Evolutionary conservation across 495 filamentous ascomycete species (phyloP), one percentile per base, ranked within the genome.

Genomic region (Penicillium silybi): DNA sequence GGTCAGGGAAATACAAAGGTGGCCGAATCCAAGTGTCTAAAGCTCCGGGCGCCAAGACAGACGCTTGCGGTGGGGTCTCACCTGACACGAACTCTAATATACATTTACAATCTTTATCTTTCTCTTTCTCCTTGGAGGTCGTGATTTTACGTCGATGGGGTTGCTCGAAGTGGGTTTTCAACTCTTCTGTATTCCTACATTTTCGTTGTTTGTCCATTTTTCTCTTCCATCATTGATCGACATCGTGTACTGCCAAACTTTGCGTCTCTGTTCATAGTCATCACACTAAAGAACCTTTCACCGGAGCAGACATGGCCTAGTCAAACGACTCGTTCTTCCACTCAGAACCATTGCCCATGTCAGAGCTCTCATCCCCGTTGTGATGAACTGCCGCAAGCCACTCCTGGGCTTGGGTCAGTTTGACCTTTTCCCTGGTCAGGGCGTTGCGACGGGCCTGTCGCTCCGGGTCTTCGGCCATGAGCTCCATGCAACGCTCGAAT

Each of bases 401-500:
- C 20, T 71, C 46, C 25, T 73, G 73, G 0, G 80, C 81, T 17
- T 70, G 67, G 8, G 54, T 45, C 1, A 85, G 56, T 19, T 72
- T 78, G 18, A 66, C 65, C 20, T 72, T 70, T 38, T 81, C 71
- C 16, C 62, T 70, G 2, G 61, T 42, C 0, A 85, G 53, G 4
- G 59, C 46, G 3, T 50, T 40, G 0, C 81, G 75, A 4, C 65
- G 63, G 0, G 37, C 45, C 46, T 77, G 73, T 2, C 76, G 66
- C 19, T 71, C 67, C 0, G 73, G 66, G 42, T 82, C 74, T 25
- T 81, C 78, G 0, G 75, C 76, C 54, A 85, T 72, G 0, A 66
- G 48, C 41, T 55, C 41, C 9, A 59, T 44, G 22, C 61, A 69
- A 22, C 61, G 51, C 4, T 56, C 54, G 6, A 22, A 22, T 0